Base-by-base conservation (phyloP, 2,329 filamentous ascomycete species). In the Akanthomyces lecanii region DNA sequence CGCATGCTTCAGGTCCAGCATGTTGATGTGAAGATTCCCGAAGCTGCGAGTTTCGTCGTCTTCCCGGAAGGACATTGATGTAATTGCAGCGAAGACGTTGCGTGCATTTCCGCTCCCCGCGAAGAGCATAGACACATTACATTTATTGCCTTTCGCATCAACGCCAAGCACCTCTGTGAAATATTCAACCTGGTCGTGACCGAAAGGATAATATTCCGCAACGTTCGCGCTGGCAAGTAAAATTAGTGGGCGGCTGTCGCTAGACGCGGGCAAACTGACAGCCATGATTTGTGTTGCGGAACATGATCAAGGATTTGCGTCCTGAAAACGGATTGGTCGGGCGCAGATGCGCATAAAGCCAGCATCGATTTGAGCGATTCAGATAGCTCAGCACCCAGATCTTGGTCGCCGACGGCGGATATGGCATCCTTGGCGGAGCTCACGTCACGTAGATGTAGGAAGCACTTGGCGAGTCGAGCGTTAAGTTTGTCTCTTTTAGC, bases 31-130 rank as follows among this genome's bases (percentile, higher is more conserved):
- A 11, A 67, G 42, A 10, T 65, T 63, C 16, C 54, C 30, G 47
- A 64, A 66, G 12, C 40, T 21, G 4, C 33, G 23, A 6, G 30
- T 16, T 11, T 45, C 16, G 33, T 5, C 53, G 28, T 3, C n/a
- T 38, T 64, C 48, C 6, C 4, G 50, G 33, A 47, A 2, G 7
- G 36, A 12, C 7, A 66, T 28, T 25, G 21, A 21, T 53, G 56
- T 21, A n/a, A 71, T 60, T 7, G 67, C 66, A 5, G 28, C 14
- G 23, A 69, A 68, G 30, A 69, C 38, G 38, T 70, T 64, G 5
- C 67, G 66, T 18, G 63, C 69, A 48, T 71, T 69, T 12, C 70
- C 70, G 57, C 64, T 66, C 25, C 70, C 67, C 21, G 66, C 69
- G 52, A 71, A 67, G 40, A 71, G 59, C 18, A 69, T 63, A 4